Base-by-base conservation (phyloP, 768 basidiomycete species). In the Chalciporus pseudorubinellus region DNA sequence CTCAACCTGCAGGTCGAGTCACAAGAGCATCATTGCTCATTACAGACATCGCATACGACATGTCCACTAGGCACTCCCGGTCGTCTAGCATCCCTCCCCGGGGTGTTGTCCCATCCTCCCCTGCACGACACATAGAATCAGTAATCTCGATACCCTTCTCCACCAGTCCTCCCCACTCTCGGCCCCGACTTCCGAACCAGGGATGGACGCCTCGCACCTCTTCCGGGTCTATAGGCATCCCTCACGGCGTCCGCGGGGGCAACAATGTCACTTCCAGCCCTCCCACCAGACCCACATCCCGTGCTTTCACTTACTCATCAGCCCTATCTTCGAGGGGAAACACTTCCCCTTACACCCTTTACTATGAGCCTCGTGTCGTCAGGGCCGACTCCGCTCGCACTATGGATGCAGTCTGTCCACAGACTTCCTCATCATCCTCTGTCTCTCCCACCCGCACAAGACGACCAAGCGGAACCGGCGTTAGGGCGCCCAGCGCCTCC, bases 281-380 rank as follows among this genome's bases (percentile, higher is more conserved):
- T 45, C 69, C 75, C 21, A 59, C 72, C 18, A 62, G 77, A 38
- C 71, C 77, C 39, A 73, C 77, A 20, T 67, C 74, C 41, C 74
- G 80, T 42, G 72, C 77, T n/a, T 71, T 73, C 54, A 72, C 74
- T 42, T 68, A 72, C 46, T 55, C 65, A n/a, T 70, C 62, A 10
- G 59, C 50, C 26, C 52, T 67, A 50, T 66, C 68, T 34, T 64
- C 64, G n/a, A 66, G 72, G 48, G 57, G 67, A 46, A 63, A 64
- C 39, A 19, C 59, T 40, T 38, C 66, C 66, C 48, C 74, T 58
- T 50, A 60, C 66, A 48, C 64, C 62, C 46, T 65, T 66, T 52
- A n/a, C n/a, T n/a, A 84, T 58, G 84, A 87, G 59, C 89, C 89
- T 39, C 81, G 89, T 43, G 76, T 91, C 50, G 77, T 91, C 40